Evolutionary conservation across 768 basidiomycete genomes (phyloP), one percentile per base, ranked within the genome.

Genomic region (Russula abietina): DNA sequence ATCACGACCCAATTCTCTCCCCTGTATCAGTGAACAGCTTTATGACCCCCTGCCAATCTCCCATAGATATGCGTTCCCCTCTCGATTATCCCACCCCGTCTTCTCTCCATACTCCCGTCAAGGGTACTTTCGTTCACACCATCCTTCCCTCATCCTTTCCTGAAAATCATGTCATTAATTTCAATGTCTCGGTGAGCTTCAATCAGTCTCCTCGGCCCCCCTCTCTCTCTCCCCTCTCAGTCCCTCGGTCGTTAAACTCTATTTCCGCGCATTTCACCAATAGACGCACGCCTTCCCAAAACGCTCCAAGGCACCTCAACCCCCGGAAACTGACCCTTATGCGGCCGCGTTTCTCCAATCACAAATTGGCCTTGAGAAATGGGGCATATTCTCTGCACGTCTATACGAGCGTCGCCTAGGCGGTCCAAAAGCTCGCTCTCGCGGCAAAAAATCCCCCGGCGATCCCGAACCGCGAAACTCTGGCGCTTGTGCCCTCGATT

Each of bases 401-500:
- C 70, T 80, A 14, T 80, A 79, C 39, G 79, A 80, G 69, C 74
- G 78, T 48, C 76, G 80, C 56, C 68, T 77, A 1, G 76, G 78
- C 24, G 74, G 71, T 57, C 70, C 73, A 65, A 80, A 75, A 67
- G 70, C 73, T 53, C 75, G 75, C 67, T 62, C 71, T 51, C 75
- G 75, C 38, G 41, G 59, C 28, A 52, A 59, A 46, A 60, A 58
- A 45, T 62, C 62, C 17, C 11, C 68, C n/a, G 69, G 64, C 60
- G 73, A 73, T 50, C 70, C 74, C 26, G 46, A 70, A 41, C 64
- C 59, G 55, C 61, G 64, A 43, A 70, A 70, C 4, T 72, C 73
- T 16, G 76, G 77, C 30, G 79, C 79, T 55, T 76, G 75, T 48
- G 80, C 76, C 48, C 75, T 81, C 53, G 80, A 81, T 61, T 81